Base-by-base conservation (phyloP, 164 flowering plant species). In the Pachysandra terminalis region DNA sequence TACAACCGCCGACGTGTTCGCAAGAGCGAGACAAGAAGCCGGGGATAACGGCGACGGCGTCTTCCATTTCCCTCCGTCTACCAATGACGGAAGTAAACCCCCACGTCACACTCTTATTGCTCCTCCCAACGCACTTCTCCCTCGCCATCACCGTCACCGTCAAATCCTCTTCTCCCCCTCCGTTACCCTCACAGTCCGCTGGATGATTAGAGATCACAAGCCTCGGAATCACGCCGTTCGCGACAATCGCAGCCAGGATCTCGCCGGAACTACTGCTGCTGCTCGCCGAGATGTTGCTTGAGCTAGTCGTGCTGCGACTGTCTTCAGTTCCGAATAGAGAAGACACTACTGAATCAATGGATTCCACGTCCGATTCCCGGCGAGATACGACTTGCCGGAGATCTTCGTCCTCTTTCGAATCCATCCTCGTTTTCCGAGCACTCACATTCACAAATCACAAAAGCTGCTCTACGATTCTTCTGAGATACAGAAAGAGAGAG, bases 11-110 rank as follows among this genome's bases (percentile, higher is more conserved):
- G 14, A 85, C 71, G 49, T 76, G 75, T 59, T 73, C 73, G 71
- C 91, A 87, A 66, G 85, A 60, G 52, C 68, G 49, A 1, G 82
- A 71, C 79, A 86, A 79, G 58, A 87, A 90, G 0, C 78, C 83
- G 1, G 92, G 89, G 0, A 79, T 68, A 19, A 83, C 82, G 16
- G 85, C 75, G 13, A 86, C 76, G 51, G 88, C 90, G 41, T 90
- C 96, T 67, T 90, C 96, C 96, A 90, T 90, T 83, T 90, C 92
- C 25, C 49, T 61, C 76, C 96, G 73, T 60, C 96, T 75, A 16
- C 96, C 96, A 24, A 84, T 78, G 35, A 86, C 74, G 14, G 88
- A 81, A 1, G 83, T 77, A 37, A 35, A 71, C 1, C 96, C 96
- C 89, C 89, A 90, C 12, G 56, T 74, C 23, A 84, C 74, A 17